A percentile compares a stretch with the other conserved stretches of the same genome.
phyloP scores from a whole-genome alignment of 352 stramenopile species.

The Phytophthora palmivora region DNA sequence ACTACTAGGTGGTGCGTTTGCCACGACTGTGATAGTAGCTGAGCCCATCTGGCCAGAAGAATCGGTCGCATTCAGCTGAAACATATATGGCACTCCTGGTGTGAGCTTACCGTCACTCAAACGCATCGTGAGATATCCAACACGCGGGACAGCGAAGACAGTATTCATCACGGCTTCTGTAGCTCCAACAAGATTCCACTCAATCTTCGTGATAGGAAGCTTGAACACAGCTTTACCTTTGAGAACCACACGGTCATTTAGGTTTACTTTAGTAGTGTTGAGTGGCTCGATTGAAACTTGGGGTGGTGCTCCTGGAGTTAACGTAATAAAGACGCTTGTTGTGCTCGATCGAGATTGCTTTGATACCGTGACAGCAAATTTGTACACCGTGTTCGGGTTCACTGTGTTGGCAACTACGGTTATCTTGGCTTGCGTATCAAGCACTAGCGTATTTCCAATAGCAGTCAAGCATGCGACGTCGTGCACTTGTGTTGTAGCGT shows the following conservation, averaged over 20 bases:
- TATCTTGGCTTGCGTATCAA: slow-evolving; percentile 39
- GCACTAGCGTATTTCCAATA: slow-evolving; percentile 16
- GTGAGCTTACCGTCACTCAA: slow-evolving; percentile 53
- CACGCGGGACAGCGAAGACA: slow-evolving; percentile 53
- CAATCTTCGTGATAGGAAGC: slow-evolving; percentile 44
- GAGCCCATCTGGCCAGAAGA: slow-evolving; percentile 44
- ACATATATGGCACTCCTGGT: slow-evolving; percentile 51
- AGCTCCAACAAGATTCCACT: slow-evolving; percentile 57
- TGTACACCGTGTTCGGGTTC: slow-evolving; percentile 59
- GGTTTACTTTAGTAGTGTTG: slow-evolving; percentile 53
- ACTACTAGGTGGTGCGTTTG: slow-evolving; percentile 63
- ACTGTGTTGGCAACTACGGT: slow-evolving; percentile 52
- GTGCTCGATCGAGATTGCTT: slow-evolving; percentile 52
- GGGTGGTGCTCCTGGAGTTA: slow-evolving; percentile 58
- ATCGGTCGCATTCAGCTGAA: slow-evolving; percentile 61
- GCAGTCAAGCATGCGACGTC: slow-evolving; percentile 43
- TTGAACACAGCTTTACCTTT: slow-evolving; percentile 57
- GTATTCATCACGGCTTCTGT: slow-evolving; percentile 27
- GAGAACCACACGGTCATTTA: slow-evolving; percentile 62
- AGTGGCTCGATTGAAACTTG: slow-evolving; percentile 63
- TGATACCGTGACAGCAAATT: slow-evolving; percentile 48
- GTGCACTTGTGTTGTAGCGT: slow-evolving; percentile 33
- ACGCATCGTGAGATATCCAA: slow-evolving; percentile 56
- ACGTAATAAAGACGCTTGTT: slow-evolving; percentile 49
- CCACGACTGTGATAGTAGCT: slow-evolving; percentile 51